phyloP scores from a whole-genome alignment of 1,284 basidiomycete species.

The Lignosus rhinocerotis region DNA sequence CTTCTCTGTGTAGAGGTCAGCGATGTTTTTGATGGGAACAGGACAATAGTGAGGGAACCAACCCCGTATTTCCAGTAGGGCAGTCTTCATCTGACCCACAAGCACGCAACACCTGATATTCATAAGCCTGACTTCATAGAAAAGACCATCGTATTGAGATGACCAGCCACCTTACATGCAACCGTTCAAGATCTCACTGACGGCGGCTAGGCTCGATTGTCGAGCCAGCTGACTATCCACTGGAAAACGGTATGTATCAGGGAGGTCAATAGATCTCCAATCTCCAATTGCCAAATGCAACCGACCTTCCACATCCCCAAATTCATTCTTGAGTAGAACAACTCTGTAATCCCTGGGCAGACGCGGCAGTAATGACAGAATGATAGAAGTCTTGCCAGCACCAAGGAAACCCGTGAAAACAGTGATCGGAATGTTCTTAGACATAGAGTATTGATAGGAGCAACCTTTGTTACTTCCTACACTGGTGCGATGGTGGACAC shows the following conservation, averaged over 20 bases:
- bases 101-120: slow-evolving; percentile 79
- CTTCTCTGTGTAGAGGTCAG: slow-evolving; percentile 55
- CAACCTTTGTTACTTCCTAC: background rate
- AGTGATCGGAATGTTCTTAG: slow-evolving; percentile 68
- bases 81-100: slow-evolving; percentile 89
- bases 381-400: slow-evolving; percentile 68
- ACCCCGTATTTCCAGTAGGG: slow-evolving; percentile 85
- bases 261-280: background rate
- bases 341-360: slow-evolving; percentile 83
- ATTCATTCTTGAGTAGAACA: slow-evolving; percentile 88
- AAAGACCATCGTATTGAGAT: background rate
- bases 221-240: slow-evolving; percentile 87
- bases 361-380: slow-evolving; percentile 79
- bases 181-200: slow-evolving; percentile 90
- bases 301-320: slow-evolving; percentile 78
- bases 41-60: slow-evolving; percentile 8
- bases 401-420: slow-evolving; percentile 87
- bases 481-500: background rate
- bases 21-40: background rate
- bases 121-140: background rate
- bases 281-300: background rate
- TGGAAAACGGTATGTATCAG: slow-evolving; percentile 27
- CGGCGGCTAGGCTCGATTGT: slow-evolving; percentile 79
- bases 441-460: background rate
- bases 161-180: slow-evolving; percentile 65